Base-by-base conservation (phyloP, 352 stramenopile species). In the Thraustochytrium striatum region DNA sequence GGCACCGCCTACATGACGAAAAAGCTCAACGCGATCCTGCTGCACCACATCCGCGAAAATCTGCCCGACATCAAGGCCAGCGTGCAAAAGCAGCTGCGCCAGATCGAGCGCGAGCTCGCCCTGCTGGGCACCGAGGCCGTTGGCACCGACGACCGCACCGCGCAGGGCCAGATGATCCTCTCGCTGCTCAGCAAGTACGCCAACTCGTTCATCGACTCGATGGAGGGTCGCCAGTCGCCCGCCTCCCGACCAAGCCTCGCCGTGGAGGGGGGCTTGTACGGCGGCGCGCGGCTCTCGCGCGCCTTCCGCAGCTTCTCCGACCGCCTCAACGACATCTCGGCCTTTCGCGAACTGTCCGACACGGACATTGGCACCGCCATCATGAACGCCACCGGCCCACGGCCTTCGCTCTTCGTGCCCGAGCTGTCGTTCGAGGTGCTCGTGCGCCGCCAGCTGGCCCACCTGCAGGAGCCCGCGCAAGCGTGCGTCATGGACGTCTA, bases 331-430 rank as follows among this genome's bases (percentile, higher is more conserved):
- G 88, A 92, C 13, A n/a, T 84, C 21, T 82, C 68, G 5, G 13
- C 70, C 7, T 38, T 81, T 61, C 69, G 50, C 19, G 93, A 21
- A 85, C 52, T 99, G n/a, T 93, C 88, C 28, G 95, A 99, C 84
- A 93, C 98, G 35, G 97, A 99, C 84, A 99, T 99, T 78, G 93
- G 95, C 57, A 99, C 95, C 19, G 98, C 95, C 2, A 99, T 99
- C 83, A 91, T 92, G 61, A 99, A 99, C 83, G 94, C 95, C 62
- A 98, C 98, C 80, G 96, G 97, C 33, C 97, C 95, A 35, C 89
- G 95, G 16, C 94, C 96, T 55, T 95, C 93, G 79, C 88, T 99
- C 9, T 99, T 99, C 84, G 95, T 99, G 35, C 96, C 96, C 0
- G 97, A 99, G 86, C 95, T 98, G 30, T 96, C 91, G 61, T 99